Evolutionary conservation across 75 land plant species (phyloP).

Genomic region (Selaginella moellendorffii): DNA sequence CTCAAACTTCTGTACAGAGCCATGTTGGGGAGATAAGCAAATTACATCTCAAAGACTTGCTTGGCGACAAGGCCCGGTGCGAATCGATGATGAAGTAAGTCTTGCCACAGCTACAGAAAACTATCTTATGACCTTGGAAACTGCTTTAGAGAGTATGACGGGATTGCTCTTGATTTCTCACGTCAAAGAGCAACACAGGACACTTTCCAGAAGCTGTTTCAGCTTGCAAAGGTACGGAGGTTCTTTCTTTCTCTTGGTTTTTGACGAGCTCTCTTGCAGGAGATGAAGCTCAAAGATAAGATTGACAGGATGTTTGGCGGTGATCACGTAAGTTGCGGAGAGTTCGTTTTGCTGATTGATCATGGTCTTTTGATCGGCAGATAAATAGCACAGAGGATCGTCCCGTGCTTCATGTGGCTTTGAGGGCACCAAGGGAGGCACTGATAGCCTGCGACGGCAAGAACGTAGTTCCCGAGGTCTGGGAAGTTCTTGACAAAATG

Average conservation of each 20-base stretch:
- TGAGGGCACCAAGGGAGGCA: slow-evolving; percentile 5
- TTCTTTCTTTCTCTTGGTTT: slow-evolving; percentile 9
- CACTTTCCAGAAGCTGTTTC: background rate
- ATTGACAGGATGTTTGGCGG: slow-evolving; percentile 6
- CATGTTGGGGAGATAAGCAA: slow-evolving; percentile 55
- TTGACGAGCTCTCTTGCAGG: background rate
- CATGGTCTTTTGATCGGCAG: background rate
- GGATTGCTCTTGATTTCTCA: slow-evolving; percentile 5
- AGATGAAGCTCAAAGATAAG: slow-evolving; percentile 3
- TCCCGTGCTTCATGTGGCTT: slow-evolving; percentile 3
- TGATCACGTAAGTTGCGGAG: slow-evolving; percentile 2
- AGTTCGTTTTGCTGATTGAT: background rate
- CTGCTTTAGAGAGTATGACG: slow-evolving; percentile 8
- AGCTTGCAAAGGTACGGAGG: slow-evolving; percentile 13
- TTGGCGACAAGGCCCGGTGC: slow-evolving; percentile 64
- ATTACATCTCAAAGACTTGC: slow-evolving; percentile 60
- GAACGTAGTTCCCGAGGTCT: slow-evolving; percentile 5
- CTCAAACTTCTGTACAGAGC: slow-evolving; percentile 20
- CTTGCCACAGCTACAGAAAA: too few relatives aligned
- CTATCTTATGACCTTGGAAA: too few relatives aligned
- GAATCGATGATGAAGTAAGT: slow-evolving; percentile 69
- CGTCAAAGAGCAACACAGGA: slow-evolving; percentile 8
- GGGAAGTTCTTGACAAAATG: slow-evolving; percentile 4
- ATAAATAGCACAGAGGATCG: slow-evolving; percentile 5
- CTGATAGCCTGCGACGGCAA: background rate